These are phyloP conservation scores for Colletotrichum sp. DNA, from an alignment of 2,329 filamentous ascomycete genomes.

Conservation along the genomic window DNA sequence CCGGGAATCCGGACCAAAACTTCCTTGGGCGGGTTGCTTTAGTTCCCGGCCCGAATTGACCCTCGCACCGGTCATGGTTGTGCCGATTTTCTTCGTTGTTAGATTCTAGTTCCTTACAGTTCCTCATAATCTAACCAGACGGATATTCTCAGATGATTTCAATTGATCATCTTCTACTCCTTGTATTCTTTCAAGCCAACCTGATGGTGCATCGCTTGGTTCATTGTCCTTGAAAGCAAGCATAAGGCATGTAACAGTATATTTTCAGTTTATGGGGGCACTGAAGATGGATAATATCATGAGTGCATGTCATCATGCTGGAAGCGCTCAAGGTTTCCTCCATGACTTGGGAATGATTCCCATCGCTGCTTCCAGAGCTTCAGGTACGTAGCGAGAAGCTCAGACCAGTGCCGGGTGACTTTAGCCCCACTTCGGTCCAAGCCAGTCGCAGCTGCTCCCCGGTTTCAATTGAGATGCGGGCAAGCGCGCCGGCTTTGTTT, in stretches of 20 bases:
- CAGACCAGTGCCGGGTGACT: not conserved
- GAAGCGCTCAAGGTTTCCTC: not conserved
- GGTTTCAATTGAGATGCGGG: slow-evolving; percentile 7
- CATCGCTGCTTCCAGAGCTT: not conserved
- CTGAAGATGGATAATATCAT: not conserved
- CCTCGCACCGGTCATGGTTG: not conserved
- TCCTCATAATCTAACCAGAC: not conserved
- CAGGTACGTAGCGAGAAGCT: not conserved
- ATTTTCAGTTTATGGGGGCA: not conserved
- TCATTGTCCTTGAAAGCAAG: not conserved
- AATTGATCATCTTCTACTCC: not conserved
- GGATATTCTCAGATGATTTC: not conserved
- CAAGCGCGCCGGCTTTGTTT: not conserved
- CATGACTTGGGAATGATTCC: not conserved
- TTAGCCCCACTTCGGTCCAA: not conserved
- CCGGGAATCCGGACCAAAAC: slow-evolving; percentile 17
- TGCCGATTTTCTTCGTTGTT: not conserved
- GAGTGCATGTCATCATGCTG: not conserved
- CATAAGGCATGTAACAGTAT: not conserved
- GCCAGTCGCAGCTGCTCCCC: not conserved
- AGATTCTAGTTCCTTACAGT: not conserved
- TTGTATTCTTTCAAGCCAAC: not conserved
- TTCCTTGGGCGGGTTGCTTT: slow-evolving; percentile 3
- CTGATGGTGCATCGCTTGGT: not conserved
- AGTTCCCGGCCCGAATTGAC: not conserved